A percentile compares a stretch with the other conserved stretches of the same genome.
Evolutionary conservation across 441 rosid species (phyloP).

Genomic region (Pelargonium citronellum): DNA sequence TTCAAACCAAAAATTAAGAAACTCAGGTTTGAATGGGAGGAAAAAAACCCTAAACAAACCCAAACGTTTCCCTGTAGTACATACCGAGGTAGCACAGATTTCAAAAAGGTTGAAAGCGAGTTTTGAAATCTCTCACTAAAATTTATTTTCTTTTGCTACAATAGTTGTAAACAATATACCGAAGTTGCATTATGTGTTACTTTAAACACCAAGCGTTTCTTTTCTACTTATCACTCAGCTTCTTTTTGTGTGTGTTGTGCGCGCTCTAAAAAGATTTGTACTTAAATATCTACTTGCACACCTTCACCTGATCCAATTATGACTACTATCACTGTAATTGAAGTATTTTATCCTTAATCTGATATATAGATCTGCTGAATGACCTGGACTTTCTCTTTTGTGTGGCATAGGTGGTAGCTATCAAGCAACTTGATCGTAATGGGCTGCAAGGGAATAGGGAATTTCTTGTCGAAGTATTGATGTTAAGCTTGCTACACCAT

Average conservation of each 20-base stretch:
- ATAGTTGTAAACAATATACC: neutral
- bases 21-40: too few relatives aligned
- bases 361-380: neutral
- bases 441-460: constrained; percentile 86
- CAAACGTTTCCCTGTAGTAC: too few relatives aligned
- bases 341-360: neutral
- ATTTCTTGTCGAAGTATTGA: constrained; percentile 68
- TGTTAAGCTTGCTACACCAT: constrained; percentile 76
- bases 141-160: neutral
- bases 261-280: too few relatives aligned
- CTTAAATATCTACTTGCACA: too few relatives aligned
- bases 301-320: too few relatives aligned
- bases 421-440: constrained; percentile 82
- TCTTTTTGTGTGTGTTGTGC: neutral
- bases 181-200: neutral
- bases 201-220: neutral
- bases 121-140: too few relatives aligned
- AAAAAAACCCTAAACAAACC: too few relatives aligned
- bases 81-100: too few relatives aligned
- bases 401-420: constrained; percentile 47
- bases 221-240: neutral
- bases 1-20: too few relatives aligned
- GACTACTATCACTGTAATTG: neutral
- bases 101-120: too few relatives aligned
- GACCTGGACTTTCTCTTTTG: constrained; percentile 3